These are phyloP conservation scores for Gnomoniopsis sp. DNA, from an alignment of 2,329 filamentous ascomycete genomes.

Conservation along the genomic window DNA sequence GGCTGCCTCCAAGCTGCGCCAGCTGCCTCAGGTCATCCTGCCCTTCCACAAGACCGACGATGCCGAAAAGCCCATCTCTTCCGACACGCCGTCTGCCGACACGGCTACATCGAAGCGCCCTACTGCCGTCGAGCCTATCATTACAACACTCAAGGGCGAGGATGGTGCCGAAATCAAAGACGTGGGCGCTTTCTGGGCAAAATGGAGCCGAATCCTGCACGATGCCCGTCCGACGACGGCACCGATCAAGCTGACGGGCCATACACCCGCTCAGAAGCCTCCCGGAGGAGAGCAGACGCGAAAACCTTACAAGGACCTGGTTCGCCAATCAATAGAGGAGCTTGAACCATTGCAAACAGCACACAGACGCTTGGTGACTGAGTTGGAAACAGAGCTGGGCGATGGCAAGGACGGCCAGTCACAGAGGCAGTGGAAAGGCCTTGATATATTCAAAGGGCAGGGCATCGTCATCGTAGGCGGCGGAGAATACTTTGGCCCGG, in stretches of 20 bases:
- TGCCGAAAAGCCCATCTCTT: not conserved
- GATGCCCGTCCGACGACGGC: slow-evolving; percentile 7
- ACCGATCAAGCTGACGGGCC: slow-evolving; percentile 9
- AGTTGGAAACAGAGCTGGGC: slow-evolving; percentile 25
- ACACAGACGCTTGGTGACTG: slow-evolving; percentile 36
- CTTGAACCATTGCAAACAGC: slow-evolving; percentile 7
- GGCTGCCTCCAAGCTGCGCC: slow-evolving; percentile 12
- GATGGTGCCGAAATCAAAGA: slow-evolving; percentile 12
- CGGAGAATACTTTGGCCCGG: slow-evolving; percentile 43
- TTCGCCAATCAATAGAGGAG: slow-evolving; percentile 9
- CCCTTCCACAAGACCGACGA: slow-evolving; percentile 8
- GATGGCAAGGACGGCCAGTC: slow-evolving; percentile 27
- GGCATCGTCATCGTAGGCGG: slow-evolving; percentile 51
- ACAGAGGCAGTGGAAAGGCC: slow-evolving; percentile 22
- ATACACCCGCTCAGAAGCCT: slow-evolving; percentile 11
- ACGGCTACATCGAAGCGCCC: not conserved
- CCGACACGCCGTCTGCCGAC: not conserved
- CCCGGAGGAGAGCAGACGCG: slow-evolving; percentile 9
- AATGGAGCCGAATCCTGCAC: slow-evolving; percentile 16
- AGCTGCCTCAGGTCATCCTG: slow-evolving; percentile 16
- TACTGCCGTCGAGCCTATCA: not conserved
- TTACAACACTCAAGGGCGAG: slow-evolving; percentile 1
- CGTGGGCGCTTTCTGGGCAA: slow-evolving; percentile 13
- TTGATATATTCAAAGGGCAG: slow-evolving; percentile 11
- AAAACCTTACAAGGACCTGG: slow-evolving; percentile 11